Evolutionary conservation across 176 grass and related monocot genomes (phyloP), one percentile per base, ranked within the genome.

Genomic region (Luzula sylvatica): DNA sequence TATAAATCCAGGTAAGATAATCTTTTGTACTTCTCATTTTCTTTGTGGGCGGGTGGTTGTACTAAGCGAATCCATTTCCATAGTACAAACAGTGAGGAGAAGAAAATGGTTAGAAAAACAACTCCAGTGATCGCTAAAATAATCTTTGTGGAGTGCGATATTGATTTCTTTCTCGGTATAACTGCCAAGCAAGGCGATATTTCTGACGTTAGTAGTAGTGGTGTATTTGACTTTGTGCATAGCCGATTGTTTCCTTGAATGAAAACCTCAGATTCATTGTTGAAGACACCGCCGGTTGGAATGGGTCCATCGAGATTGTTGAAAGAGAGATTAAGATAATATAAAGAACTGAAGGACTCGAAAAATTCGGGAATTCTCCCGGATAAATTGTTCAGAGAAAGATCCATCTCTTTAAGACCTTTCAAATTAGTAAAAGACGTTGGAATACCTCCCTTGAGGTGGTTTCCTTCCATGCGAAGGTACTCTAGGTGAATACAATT

Each of bases 301-400:
- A 80, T 20, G 26, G 41, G 48, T 23, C 82, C 82, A 5, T 32
- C 7, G 11, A 86, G 64, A 53, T 68, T 8, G 12, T 86, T 86
- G 62, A 76, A 86, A 15, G 82, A 80, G n/a, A 80, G 54, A 24
- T 80, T 80, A 15, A 86, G 55, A 46, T 52, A 23, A 8, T 72
- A 18, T 35, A 86, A 41, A 60, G 14, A 51, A 32, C 7, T 25
- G 3, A 75, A 45, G 7, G 21, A 9, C 67, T 25, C 16, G 3
- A 86, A 38, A 18, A 76, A 86, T 0, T 46, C 45, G 14, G 81
- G 81, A 0, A 86, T 56, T 55, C 32, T 1, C 21, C 74, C 77
- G 0, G 53, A 75, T 12, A 94, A 52, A 11, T 55, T 75, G 0
- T 94, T 94, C 0, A 0, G 12, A 1, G 81, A 86, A 26, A 94